These are phyloP conservation scores for Apiotrichum brassicae DNA, from an alignment of 1,284 basidiomycete species.

Conservation along the genomic window DNA sequence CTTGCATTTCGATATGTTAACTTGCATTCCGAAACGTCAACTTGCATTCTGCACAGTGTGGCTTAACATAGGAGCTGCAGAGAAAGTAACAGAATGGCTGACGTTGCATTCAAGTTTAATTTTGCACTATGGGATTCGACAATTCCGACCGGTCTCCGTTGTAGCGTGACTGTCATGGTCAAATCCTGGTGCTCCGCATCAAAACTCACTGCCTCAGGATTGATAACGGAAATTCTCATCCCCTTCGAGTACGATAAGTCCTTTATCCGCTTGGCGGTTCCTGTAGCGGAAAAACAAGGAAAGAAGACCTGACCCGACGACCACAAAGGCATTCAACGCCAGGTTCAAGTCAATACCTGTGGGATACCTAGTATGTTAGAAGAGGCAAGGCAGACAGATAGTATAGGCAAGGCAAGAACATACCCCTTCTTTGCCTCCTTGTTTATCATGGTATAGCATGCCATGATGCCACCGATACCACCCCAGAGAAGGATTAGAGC, in stretches of 20 bases:
- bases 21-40: too few relatives aligned
- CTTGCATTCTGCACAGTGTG: too few relatives aligned
- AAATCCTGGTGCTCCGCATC: too few relatives aligned
- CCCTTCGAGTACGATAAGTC: conserved; percentile 9
- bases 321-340: conserved; percentile 6
- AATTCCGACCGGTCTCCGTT: too few relatives aligned
- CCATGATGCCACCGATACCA: conserved; percentile 20
- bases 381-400: neutral
- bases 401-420: too few relatives aligned
- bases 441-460: conserved; percentile 13
- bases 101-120: too few relatives aligned
- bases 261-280: conserved; percentile 12
- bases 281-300: conserved; percentile 4
- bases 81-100: too few relatives aligned
- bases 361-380: conserved; percentile 2
- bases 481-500: conserved; percentile 14
- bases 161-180: too few relatives aligned
- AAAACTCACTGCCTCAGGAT: neutral
- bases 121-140: too few relatives aligned
- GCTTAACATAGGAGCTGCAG: too few relatives aligned
- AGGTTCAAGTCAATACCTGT: conserved; percentile 13
- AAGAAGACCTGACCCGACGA: conserved; percentile 1
- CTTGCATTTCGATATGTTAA: too few relatives aligned
- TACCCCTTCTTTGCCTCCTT: conserved; percentile 11
- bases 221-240: conserved; percentile 12